Percentiles rank a stretch among this genome's conserved stretches.
These are phyloP conservation scores for Diversispora eburnea DNA, from an alignment of 192 early-diverging fungal genomes.

Conservation along the genomic window DNA sequence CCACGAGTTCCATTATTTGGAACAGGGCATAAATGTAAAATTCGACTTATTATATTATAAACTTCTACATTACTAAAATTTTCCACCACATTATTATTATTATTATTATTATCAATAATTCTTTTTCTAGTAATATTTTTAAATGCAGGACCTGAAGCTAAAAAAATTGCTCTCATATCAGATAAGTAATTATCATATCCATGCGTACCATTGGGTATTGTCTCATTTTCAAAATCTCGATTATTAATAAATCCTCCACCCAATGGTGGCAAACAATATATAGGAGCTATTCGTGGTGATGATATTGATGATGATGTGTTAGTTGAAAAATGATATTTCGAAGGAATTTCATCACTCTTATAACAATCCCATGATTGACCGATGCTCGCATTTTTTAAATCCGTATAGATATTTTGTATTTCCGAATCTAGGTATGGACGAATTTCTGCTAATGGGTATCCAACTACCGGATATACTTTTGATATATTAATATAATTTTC, in stretches of 20 bases:
- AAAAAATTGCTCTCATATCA: constrained; percentile 83
- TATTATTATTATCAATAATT: no score
- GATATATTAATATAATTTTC: constrained; percentile 66
- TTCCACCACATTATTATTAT: constrained; percentile 33
- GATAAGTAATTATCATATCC: constrained; percentile 75
- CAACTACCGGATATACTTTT: constrained; percentile 51
- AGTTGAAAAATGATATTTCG: constrained; percentile 65
- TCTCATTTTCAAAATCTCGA: constrained; percentile 30
- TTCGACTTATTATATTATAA: constrained; percentile 58
- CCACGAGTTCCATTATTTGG: constrained; percentile 70
- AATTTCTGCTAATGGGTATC: constrained; percentile 62
- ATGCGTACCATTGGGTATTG: constrained; percentile 59
- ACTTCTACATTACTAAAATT: constrained; percentile 71
- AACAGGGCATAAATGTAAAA: constrained; percentile 56
- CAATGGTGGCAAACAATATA: constrained; percentile 64
- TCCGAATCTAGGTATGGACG: constrained; percentile 48
- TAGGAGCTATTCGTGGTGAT: constrained; percentile 67
- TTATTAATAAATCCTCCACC: constrained; percentile 58
- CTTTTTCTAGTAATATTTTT: constrained; percentile 16
- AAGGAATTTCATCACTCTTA: constrained; percentile 66
- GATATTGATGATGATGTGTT: no score
- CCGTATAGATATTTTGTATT: constrained; percentile 48
- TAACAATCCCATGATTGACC: constrained; percentile 63
- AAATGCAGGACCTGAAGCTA: constrained; percentile 74
- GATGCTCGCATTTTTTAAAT: constrained; percentile 41